A percentile compares a stretch with the other conserved stretches of the same genome.
Evolutionary conservation across 768 basidiomycete genomes (phyloP).

Genomic region (Russula abietina): DNA sequence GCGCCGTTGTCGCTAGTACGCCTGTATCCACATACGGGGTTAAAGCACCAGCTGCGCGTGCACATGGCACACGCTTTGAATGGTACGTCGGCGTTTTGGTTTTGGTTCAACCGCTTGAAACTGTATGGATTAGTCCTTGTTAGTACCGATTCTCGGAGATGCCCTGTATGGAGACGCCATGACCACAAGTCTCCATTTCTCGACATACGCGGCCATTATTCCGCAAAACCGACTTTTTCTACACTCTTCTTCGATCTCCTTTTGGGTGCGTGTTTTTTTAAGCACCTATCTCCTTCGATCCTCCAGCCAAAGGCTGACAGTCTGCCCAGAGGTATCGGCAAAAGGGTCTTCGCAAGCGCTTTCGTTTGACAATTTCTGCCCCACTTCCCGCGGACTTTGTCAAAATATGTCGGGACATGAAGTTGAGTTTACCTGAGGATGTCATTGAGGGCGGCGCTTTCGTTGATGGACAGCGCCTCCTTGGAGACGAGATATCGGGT

Average conservation of each 20-base stretch:
- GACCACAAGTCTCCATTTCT: neutral
- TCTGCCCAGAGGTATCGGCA: slow-evolving; percentile 20
- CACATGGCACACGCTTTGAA: slow-evolving; percentile 16
- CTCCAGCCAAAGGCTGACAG: neutral
- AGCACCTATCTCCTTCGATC: neutral
- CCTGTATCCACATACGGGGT: slow-evolving; percentile 20
- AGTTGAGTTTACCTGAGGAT: slow-evolving; percentile 2
- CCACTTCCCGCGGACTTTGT: slow-evolving; percentile 22
- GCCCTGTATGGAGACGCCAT: slow-evolving; percentile 10
- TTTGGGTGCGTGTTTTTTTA: slow-evolving; percentile 14
- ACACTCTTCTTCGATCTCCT: slow-evolving; percentile 23
- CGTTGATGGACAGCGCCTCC: slow-evolving; percentile 12
- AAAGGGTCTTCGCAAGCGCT: slow-evolving; percentile 16
- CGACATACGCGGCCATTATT: neutral
- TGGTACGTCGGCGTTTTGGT: slow-evolving; percentile 13
- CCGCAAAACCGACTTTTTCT: slow-evolving; percentile 21
- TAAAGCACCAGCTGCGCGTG: slow-evolving; percentile 26
- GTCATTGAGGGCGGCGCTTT: slow-evolving; percentile 14
- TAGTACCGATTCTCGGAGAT: slow-evolving; percentile 24
- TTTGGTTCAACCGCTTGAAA: neutral
- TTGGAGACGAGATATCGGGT: neutral
- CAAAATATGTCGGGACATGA: slow-evolving; percentile 16
- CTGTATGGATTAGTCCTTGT: neutral
- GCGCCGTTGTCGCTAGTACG: slow-evolving; percentile 20
- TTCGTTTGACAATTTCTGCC: slow-evolving; percentile 21